These are phyloP conservation scores for Sugiyamaella japonica DNA, from an alignment of 1,139 yeast genomes.

Conservation along the genomic window DNA sequence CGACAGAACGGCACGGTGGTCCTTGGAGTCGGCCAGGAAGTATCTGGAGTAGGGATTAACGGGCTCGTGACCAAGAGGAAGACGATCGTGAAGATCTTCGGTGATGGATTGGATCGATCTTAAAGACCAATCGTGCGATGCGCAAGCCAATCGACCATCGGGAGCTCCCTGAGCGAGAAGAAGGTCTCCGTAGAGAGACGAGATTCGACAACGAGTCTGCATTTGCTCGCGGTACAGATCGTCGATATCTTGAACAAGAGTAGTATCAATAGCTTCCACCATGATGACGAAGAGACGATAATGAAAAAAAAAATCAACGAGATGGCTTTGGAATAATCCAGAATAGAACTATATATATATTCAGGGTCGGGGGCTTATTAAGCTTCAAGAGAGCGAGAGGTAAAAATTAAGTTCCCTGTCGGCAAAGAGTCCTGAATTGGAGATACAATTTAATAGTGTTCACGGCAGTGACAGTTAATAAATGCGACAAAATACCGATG, in stretches of 20 bases:
- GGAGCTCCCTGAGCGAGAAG: slow-evolving; percentile 24
- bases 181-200: slow-evolving; percentile 24
- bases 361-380: not conserved
- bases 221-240: slow-evolving; percentile 27
- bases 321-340: too few species aligned
- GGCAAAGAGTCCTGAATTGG: not conserved
- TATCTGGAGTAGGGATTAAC: slow-evolving; percentile 32
- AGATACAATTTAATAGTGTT: not conserved
- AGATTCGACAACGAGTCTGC: slow-evolving; percentile 26
- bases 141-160: slow-evolving; percentile 27
- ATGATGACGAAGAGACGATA: slow-evolving; percentile 9
- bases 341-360: not conserved
- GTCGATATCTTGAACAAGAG: slow-evolving; percentile 18
- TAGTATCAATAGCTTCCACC: slow-evolving; percentile 24
- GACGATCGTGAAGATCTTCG: slow-evolving; percentile 32
- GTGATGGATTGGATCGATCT: slow-evolving; percentile 35
- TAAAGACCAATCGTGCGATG: slow-evolving; percentile 39
- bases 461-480: not conserved
- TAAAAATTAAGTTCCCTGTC: not conserved
- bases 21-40: slow-evolving; percentile 30
- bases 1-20: slow-evolving; percentile 27
- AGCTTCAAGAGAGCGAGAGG: too few species aligned
- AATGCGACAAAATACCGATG: not conserved
- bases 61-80: slow-evolving; percentile 32
- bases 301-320: not conserved